Conservation (phyloP, 2,329 filamentous ascomycete genomes). For the Bimuria novae-zelandiae region DNA sequence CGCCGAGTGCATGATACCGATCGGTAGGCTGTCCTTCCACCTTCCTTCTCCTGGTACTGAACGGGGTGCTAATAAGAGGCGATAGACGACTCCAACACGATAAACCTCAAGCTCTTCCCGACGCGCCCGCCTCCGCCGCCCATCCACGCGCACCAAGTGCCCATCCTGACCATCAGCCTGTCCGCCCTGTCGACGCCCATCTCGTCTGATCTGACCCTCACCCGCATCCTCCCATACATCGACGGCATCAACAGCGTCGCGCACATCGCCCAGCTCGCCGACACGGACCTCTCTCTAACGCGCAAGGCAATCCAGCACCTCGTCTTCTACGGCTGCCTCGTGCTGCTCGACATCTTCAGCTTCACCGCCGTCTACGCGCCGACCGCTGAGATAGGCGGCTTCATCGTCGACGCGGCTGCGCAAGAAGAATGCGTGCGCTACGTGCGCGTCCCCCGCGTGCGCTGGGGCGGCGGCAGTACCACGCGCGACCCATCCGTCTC, state of each 20-base stretch:
- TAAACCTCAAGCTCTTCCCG: conserved; percentile 95
- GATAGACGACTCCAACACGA: conserved; percentile 85
- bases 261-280: conserved; percentile 81
- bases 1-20: conserved; percentile 97
- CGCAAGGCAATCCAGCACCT: conserved; percentile 86
- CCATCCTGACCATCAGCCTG: conserved; percentile 66
- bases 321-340: conserved; percentile 87
- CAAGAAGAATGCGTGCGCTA: conserved; percentile 89
- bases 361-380: conserved; percentile 90
- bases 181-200: conserved; percentile 49
- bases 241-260: conserved; percentile 90
- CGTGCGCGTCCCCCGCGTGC: conserved; percentile 57
- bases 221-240: conserved; percentile 80
- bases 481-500: conserved; percentile 22
- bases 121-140: conserved; percentile 75
- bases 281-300: conserved; percentile 84
- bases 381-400: conserved; percentile 76
- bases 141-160: conserved; percentile 88
- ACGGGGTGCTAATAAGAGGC: conserved; percentile 5
- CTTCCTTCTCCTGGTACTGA: neutral
- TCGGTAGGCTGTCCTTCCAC: conserved; percentile 65
- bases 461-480: conserved; percentile 18
- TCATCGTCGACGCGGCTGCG: conserved; percentile 75
- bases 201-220: conserved; percentile 75
- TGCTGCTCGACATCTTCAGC: conserved; percentile 93